A percentile compares a stretch with the other conserved stretches of the same genome.
phyloP scores from a whole-genome alignment of 176 grass and related monocot species.

The Rhynchospora pubera region DNA sequence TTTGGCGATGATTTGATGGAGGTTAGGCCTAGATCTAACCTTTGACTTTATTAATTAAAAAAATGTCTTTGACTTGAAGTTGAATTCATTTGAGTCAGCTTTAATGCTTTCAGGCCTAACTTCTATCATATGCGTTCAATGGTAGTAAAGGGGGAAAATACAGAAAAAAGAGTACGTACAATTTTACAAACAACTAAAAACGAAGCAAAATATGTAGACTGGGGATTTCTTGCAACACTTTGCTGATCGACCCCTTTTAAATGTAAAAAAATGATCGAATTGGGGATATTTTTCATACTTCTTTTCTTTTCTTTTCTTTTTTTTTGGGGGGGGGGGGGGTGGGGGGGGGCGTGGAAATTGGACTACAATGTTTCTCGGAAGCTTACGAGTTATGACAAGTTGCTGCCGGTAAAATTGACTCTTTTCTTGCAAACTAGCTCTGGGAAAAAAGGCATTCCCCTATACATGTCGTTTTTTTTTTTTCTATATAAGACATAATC shows the following conservation, averaged over 20 bases:
- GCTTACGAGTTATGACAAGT: not conserved
- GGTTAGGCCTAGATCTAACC: not conserved
- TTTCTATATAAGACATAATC: slow-evolving; percentile 7
- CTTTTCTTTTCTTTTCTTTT: too few relatives aligned
- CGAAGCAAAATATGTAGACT: not conserved
- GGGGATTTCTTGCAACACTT: not conserved
- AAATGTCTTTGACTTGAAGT: not conserved
- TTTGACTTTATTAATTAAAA: slow-evolving; percentile 4
- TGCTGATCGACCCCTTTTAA: not conserved
- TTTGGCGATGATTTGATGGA: not conserved
- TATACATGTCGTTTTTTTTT: not conserved
- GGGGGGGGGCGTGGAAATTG: not conserved
- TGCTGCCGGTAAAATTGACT: not conserved
- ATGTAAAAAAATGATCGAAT: not conserved
- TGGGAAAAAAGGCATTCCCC: slow-evolving; percentile 1
- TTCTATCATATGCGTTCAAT: not conserved
- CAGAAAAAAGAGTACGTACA: not conserved
- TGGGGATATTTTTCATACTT: not conserved
- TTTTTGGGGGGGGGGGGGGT: not conserved
- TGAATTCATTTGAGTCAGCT: slow-evolving; percentile 3
- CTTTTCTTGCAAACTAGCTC: not conserved
- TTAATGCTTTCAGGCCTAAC: not conserved
- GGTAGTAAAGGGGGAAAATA: too few relatives aligned
- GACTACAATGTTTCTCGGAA: not conserved
- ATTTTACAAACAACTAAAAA: not conserved